Conservation (phyloP, 192 early-diverging fungal genomes). For the Mortierella hygrophila region DNA sequence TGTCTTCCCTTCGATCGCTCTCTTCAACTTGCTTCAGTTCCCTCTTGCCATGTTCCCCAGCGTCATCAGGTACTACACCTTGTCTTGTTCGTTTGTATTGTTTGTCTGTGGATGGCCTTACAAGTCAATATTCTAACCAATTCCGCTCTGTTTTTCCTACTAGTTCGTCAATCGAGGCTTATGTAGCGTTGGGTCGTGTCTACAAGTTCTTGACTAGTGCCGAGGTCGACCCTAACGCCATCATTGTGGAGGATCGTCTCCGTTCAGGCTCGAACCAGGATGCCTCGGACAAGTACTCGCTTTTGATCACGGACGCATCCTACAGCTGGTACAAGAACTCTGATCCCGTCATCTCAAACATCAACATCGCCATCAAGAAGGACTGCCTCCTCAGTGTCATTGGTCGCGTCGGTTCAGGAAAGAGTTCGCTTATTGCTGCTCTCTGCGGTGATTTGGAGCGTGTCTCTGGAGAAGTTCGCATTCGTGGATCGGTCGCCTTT, state of each 20-base stretch:
- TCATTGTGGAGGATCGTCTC: conserved; percentile 41
- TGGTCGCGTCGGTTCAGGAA: conserved; percentile 64
- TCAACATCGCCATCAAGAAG: conserved; percentile 35
- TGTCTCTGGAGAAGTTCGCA: conserved; percentile 67
- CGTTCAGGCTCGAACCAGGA: background rate
- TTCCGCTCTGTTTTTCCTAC: background rate
- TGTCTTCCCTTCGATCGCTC: conserved; percentile 88
- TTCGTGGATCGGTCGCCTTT: conserved; percentile 80
- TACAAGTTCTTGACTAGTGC: conserved; percentile 80
- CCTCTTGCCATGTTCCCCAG: conserved; percentile 87
- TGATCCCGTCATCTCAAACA: conserved; percentile 32
- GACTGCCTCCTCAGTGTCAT: conserved; percentile 47
- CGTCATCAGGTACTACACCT: conserved; percentile 73
- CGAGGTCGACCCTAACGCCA: conserved; percentile 68
- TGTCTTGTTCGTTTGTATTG: background rate
- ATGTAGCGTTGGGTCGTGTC: conserved; percentile 85
- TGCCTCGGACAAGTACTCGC: conserved; percentile 39
- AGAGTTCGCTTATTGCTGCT: conserved; percentile 63
- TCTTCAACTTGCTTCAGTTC: conserved; percentile 96
- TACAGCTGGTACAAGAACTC: conserved; percentile 52
- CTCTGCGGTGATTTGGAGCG: conserved; percentile 91
- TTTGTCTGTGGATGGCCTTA: background rate
- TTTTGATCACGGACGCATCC: conserved; percentile 39
- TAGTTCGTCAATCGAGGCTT: conserved; percentile 76
- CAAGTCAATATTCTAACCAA: background rate